Evolutionary conservation across 2,329 filamentous ascomycete genomes (phyloP), one percentile per base, ranked within the genome.

Genomic region (Curvularia verruculosa): DNA sequence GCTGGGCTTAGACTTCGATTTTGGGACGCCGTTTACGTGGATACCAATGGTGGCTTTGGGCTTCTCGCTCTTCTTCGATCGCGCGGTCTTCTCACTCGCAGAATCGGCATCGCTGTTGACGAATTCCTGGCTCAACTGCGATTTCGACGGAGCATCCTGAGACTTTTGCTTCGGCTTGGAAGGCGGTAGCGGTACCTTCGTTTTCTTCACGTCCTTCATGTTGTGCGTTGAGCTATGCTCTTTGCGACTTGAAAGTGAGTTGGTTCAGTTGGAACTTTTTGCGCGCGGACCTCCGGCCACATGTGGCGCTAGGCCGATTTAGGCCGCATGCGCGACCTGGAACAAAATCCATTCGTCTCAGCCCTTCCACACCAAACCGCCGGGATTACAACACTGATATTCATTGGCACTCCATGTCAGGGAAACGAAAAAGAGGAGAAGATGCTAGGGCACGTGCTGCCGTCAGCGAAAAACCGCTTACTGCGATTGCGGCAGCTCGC

Each of bases 151-250:
- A 13, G 58, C 57, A 19, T 39, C 39, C 31, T 61, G 61, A 3
- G 59, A 36, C 56, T 73, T 71, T 7, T 58, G 55, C 41, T 74
- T 74, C 8, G 66, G 49, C 40, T 66, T 72, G 23, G 66, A 60
- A 48, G 65, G 67, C 18, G 75, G 74, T 12, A 77, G 49, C 15
- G 75, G 71, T 26, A 78, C 69, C 19, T 62, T 64, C 9, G 74
- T 75, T 62, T 66, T 69, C 54, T 73, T 76, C 39, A 67, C 55
- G 59, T 74, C 73, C 52, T 69, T 72, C 73, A 75, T 77, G 15
- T 60, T 61, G 66, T 53, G 48, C 56, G 56, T 40, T 28, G 52
- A 31, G 44, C 56, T 60, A 54, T 62, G 29, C 45, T 47, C 47
- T 48, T 60, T 58, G 61, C 60, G 56, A 61, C 50, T 23, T 44